Base-by-base conservation (phyloP, 2,329 filamentous ascomycete species). In the Monilinia laxa region DNA sequence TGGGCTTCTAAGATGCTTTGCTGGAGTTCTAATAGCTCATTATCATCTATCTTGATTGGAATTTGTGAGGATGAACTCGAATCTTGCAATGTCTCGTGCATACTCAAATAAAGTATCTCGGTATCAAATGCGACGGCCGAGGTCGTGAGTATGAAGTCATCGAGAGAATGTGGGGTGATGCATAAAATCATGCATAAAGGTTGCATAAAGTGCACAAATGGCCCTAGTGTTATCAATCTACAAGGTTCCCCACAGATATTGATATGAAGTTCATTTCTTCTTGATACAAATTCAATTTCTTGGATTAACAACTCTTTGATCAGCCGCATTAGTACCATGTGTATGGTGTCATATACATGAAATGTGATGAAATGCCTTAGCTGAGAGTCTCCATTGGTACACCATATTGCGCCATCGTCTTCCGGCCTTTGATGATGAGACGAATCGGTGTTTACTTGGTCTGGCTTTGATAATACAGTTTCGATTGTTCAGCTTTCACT, bases 1-100 rank as follows among this genome's bases (percentile, higher is more conserved):
- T 73, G 68, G n/a, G 73, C 68, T 67, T 75, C 74, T 58, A 72
- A 69, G 57, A 75, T 74, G 57, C 71, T 74, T 55, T 73, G 66
- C 54, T 73, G 69, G 20, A 76, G 65, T 63, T 75, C 68, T 14
- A 62, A 55, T 70, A 73, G 68, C 35, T 75, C 74, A 57, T 74
- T 64, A 51, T 73, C 70, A 79, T 81, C 66, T 81, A 47, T 60
- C 3, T 56, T 3, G 4, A 35, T 35, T 2, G 56, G 4, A 6
- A 1, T 38, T 23, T 65, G 55, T 14, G n/a, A 2, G 14, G 14
- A 35, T 54, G 6, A n/a, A n/a, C 45, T 25, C 25, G 18, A 45
- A 28, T 45, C 5, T 28, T 53, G 18, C 0, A 14, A 14, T 42
- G 16, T 25, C 14, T 52, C 20, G n/a, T 54, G 25, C 49, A 65